Conservation (phyloP, 306 rosid genomes). For the Arachis hypogaea region DNA sequence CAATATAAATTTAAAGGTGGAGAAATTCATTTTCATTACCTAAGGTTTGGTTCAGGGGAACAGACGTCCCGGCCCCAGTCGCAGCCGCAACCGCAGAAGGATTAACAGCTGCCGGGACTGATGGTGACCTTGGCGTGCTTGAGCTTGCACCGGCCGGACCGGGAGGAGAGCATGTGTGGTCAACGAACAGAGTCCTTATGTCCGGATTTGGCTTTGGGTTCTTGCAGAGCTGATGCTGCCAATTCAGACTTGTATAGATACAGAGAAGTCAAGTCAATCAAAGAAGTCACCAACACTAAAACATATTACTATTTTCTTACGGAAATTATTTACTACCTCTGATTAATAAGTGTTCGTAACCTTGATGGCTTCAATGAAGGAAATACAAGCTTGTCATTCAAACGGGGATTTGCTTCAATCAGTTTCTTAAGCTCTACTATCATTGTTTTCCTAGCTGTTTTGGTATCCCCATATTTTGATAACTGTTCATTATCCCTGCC, state of each 20-base stretch:
- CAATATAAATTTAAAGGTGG: not conserved
- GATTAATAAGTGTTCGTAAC: conserved; percentile 67
- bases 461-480: conserved; percentile 69
- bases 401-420: conserved; percentile 67
- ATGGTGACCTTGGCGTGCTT: not conserved
- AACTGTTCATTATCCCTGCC: conserved; percentile 75
- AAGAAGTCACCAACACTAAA: conserved; percentile 7
- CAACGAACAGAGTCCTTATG: conserved; percentile 62
- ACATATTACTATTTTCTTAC: not conserved
- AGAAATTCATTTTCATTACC: too few relatives aligned
- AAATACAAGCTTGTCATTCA: conserved; percentile 69
- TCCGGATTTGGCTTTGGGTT: conserved; percentile 62
- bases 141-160: conserved; percentile 51
- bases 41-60: conserved; percentile 41
- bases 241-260: conserved; percentile 65
- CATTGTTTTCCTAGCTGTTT: conserved; percentile 66
- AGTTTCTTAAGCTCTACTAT: conserved; percentile 68
- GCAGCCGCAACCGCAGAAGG: conserved; percentile 41
- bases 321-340: conserved; percentile 48
- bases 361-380: conserved; percentile 67
- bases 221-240: conserved; percentile 84
- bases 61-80: conserved; percentile 47
- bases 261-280: conserved; percentile 17
- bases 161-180: conserved; percentile 65
- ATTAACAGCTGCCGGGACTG: conserved; percentile 46